A percentile compares a stretch with the other conserved stretches of the same genome.
phyloP scores from a whole-genome alignment of 2,329 filamentous ascomycete genomes.

The Calonectria pauciramosa region DNA sequence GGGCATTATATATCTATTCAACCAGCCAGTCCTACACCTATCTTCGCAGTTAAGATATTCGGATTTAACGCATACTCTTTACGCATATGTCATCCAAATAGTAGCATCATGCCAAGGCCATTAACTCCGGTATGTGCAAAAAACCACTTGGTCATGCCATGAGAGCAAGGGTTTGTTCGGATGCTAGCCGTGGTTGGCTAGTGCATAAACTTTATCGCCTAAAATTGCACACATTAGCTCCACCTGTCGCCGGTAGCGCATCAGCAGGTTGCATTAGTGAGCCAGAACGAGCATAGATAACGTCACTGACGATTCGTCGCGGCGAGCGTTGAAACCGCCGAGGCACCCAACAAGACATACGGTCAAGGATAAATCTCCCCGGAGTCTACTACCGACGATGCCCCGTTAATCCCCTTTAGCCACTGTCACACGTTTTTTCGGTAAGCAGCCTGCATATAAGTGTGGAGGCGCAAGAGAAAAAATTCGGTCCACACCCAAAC shows the following conservation, averaged over 20 bases:
- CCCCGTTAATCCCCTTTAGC: not conserved
- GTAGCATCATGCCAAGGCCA: not conserved
- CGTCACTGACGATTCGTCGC: not conserved
- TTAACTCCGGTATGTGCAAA: slow-evolving; percentile 1
- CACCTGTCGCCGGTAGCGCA: slow-evolving; percentile 16
- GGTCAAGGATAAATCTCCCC: not conserved
- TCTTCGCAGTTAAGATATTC: not conserved
- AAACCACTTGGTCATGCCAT: not conserved
- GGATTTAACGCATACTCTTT: slow-evolving; percentile 11
- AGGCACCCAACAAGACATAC: not conserved
- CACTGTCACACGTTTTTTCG: not conserved
- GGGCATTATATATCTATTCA: slow-evolving; percentile 1
- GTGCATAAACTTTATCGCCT: not conserved
- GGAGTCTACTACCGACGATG: not conserved
- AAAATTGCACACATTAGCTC: not conserved
- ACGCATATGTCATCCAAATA: not conserved
- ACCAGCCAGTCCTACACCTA: not conserved
- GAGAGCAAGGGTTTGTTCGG: not conserved
- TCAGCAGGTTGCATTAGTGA: slow-evolving; percentile 29
- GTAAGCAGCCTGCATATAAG: slow-evolving; percentile 27
- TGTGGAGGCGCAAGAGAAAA: not conserved
- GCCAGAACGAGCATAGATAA: not conserved
- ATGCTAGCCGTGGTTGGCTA: slow-evolving; percentile 12
- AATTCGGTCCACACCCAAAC: not conserved
- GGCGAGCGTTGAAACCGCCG: not conserved